Base-by-base conservation (phyloP, 2,329 filamentous ascomycete species). In the Ceratocystis eucalypticola region DNA sequence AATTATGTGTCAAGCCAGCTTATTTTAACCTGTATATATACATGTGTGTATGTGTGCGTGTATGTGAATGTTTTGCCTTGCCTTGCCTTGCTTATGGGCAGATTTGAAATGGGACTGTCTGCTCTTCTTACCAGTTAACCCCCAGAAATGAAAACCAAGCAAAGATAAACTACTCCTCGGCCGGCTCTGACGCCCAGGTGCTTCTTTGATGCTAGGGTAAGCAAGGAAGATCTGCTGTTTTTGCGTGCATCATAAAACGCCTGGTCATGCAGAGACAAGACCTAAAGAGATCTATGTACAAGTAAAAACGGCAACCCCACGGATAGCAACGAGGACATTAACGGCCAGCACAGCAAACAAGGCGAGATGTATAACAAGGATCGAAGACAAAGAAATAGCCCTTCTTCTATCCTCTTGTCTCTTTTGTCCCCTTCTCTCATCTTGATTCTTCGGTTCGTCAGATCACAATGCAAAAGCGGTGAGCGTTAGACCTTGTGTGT, bases 381-480 rank as follows among this genome's bases (percentile, higher is more conserved):
- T 53, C 4, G 8, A 22, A 53, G 22, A 53, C 55, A 59, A 59
- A 59, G 15, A 57, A 33, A 17, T 15, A 3, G 1, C 22, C 17
- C 17, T 4, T 22, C 28, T 25, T 37, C 28, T 59, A 8, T 33
- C 37, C 37, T 41, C 10, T 41, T 41, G 10, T 15, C 12, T 12
- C 37, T 10, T 41, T 41, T 41, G 12, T 12, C 37, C 10, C 37
- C 28, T 59, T n/a, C 28, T 30, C 25, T 30, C 10, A 15, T 55
- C 8, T 53, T 53, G 48, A 5, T 15, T 30, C 22, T 30, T 17
- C 6, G 48, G 20, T 3, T 20, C n/a, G 55, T 59, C 55, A 59
- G 55, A 59, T 59, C 25, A 17, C 55, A 59, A 59, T 30, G 55
- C 55, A 37, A 59, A 59, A 59, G 55, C 55, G 55, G 55, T 59